Percentiles rank a stretch among this genome's conserved stretches.
Conservation (phyloP, 2,329 filamentous ascomycete genomes). For the Aspergillus sp. region DNA sequence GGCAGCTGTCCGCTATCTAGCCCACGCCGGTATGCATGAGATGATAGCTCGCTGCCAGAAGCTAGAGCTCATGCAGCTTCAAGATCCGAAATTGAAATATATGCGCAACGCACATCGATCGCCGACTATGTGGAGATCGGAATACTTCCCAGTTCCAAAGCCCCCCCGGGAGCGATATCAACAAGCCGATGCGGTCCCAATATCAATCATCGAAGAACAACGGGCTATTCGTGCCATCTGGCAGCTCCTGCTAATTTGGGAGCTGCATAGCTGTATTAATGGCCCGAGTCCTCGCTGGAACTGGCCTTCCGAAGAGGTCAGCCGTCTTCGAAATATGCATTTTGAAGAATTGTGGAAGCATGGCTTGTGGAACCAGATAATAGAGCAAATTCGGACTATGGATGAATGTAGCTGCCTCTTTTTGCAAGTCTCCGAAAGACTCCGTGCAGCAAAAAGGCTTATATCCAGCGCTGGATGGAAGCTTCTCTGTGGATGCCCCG, state of each 20-base stretch:
- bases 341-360: background rate
- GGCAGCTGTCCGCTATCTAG: constrained; percentile 1
- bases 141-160: background rate
- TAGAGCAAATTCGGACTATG: background rate
- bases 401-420: background rate
- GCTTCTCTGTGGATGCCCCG: background rate
- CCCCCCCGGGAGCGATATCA: background rate
- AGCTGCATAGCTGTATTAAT: background rate
- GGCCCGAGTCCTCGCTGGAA: background rate
- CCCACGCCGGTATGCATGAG: constrained; percentile 3
- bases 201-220: background rate
- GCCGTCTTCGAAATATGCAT: background rate
- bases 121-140: background rate
- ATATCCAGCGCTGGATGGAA: background rate
- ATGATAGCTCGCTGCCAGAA: constrained; percentile 1
- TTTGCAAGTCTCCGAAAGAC: background rate
- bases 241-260: background rate
- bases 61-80: background rate
- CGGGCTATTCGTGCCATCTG: background rate
- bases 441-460: background rate
- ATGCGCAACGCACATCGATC: background rate
- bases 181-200: background rate
- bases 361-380: background rate
- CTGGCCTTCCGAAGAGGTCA: background rate
- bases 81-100: background rate